These are phyloP conservation scores for Neopestalotiopsis clavispora DNA, from an alignment of 2,329 filamentous ascomycete species.

Conservation along the genomic window DNA sequence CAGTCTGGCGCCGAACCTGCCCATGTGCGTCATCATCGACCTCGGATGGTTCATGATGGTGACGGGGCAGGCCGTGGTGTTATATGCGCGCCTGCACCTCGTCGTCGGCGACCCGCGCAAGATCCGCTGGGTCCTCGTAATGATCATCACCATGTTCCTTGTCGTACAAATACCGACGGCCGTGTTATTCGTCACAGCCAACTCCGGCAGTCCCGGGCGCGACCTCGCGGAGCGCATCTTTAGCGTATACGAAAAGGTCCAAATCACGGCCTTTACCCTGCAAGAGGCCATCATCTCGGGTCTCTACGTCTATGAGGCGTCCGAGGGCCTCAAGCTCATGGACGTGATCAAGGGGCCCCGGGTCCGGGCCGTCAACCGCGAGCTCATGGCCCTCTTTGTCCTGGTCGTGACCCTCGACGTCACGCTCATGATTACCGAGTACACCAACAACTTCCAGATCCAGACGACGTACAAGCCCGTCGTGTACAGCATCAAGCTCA, in stretches of 20 bases:
- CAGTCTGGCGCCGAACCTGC: constrained; percentile 21
- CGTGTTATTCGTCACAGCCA: constrained; percentile 43
- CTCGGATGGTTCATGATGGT: constrained; percentile 64
- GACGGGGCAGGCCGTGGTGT: constrained; percentile 60
- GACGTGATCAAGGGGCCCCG: constrained; percentile 31
- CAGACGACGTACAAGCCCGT: constrained; percentile 46
- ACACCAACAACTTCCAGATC: constrained; percentile 43
- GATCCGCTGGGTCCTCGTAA: constrained; percentile 54
- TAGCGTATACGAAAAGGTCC: constrained; percentile 34
- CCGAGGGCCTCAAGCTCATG: constrained; percentile 36
- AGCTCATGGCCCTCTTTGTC: constrained; percentile 49
- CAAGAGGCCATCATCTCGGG: constrained; percentile 51
- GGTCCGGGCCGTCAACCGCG: constrained; percentile 38
- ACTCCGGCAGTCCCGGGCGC: constrained; percentile 3
- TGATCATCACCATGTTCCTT: constrained; percentile 61
- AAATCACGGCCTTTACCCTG: constrained; percentile 48
- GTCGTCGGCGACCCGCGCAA: constrained; percentile 54
- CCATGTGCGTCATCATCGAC: constrained; percentile 27
- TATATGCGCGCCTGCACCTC: constrained; percentile 66
- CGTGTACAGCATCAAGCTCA: constrained; percentile 52
- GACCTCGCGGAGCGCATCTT: constrained; percentile 19
- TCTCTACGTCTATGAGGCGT: constrained; percentile 58
- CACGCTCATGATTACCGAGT: constrained; percentile 43
- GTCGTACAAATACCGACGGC: constrained; percentile 57
- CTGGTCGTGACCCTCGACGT: constrained; percentile 46